Conservation (phyloP, 495 filamentous ascomycete species). For the Daldinia childiae region DNA sequence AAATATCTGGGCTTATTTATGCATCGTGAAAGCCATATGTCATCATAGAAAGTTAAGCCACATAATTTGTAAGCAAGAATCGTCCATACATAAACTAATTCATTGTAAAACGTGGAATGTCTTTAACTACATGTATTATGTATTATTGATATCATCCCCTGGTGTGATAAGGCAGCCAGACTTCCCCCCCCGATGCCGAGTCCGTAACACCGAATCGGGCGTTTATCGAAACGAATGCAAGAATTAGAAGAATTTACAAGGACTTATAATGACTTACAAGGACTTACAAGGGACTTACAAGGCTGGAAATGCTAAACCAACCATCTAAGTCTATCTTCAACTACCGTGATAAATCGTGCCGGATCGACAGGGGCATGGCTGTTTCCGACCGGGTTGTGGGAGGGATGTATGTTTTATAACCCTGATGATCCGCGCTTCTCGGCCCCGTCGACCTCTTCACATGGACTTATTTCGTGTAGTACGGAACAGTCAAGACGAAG, state of each 20-base stretch:
- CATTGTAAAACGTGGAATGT: not conserved
- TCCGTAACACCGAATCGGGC: not conserved
- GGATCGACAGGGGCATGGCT: conserved; percentile 14
- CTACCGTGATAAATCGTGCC: conserved; percentile 28
- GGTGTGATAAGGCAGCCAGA: not conserved
- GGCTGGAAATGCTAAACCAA: not conserved
- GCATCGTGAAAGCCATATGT: not conserved
- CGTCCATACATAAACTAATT: not conserved
- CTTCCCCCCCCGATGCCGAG: not conserved
- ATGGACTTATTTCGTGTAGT: not conserved
- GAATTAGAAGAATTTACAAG: too few species aligned
- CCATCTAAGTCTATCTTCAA: too few species aligned
- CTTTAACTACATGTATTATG: not conserved
- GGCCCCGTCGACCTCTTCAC: conserved; percentile 3
- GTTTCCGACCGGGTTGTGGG: conserved; percentile 34
- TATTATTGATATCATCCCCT: too few species aligned
- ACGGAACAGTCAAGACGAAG: conserved; percentile 36
- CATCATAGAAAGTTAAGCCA: not conserved
- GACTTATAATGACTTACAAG: not conserved
- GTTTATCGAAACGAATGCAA: conserved; percentile 32
- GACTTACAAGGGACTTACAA: not conserved
- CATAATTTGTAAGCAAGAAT: not conserved
- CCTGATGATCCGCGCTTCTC: conserved; percentile 23
- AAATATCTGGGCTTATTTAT: not conserved
- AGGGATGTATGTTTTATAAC: conserved; percentile 28